Evolutionary conservation across 2,329 filamentous ascomycete genomes (phyloP), one percentile per base, ranked within the genome.

Genomic region (Dactylonectria macrodidyma): DNA sequence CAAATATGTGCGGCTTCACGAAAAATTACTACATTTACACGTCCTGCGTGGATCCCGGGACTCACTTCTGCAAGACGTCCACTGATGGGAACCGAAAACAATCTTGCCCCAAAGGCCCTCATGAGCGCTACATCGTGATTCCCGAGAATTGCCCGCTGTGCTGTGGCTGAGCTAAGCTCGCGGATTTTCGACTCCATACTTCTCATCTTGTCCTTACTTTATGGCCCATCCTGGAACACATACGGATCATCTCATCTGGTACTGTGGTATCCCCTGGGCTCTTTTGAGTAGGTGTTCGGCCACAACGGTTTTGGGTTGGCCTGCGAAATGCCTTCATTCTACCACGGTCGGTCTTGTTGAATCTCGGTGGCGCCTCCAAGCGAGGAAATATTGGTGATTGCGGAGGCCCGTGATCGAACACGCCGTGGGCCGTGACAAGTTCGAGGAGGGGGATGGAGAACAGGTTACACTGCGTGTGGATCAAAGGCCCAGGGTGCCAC

Each of bases 11-110:
- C 77, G 85, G 89, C 78, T 93, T 91, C 77, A 92, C 90, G 76
- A 92, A 92, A 76, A 93, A 93, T 81, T 94, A 91, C 79, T 93
- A 93, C 81, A 91, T 94, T 79, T 94, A 93, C 82, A 90, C 90
- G 65, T 86, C 88, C 50, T 94, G 92, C 76, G 81, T 86, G 64
- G 90, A 93, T 76, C 92, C 91, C 0, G 89, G 89, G 48, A 85
- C 88, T 16, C 92, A 94, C 79, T 93, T 93, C 80, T 91, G 92
- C 79, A 86, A 88, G 71, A 93, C 90, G 2, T 89, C 89, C 1
- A 84, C 91, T 59, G 92, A 94, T 74, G 91, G 91, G 63, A 88
- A 84, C 77, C 86, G 85, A 70, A 86, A 89, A 65, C 81, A 85
- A 36, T 83, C 87, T 36, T 94, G 92, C 73, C 76, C 87, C 6